These are phyloP conservation scores for Voacanga thouarsii DNA, from an alignment of 257 asterid species.

Conservation along the genomic window DNA sequence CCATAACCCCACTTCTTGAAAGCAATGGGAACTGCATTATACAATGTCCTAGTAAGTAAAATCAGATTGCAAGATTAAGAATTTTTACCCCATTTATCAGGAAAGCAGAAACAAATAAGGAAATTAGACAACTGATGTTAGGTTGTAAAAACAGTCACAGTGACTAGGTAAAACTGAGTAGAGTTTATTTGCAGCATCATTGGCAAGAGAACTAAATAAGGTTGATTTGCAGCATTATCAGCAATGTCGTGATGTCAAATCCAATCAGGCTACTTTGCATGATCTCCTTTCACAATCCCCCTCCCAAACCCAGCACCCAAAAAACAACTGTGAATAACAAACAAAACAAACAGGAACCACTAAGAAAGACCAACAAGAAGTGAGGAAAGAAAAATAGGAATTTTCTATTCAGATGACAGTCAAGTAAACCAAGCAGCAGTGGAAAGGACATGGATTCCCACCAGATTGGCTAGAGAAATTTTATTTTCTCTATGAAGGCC, in stretches of 20 bases:
- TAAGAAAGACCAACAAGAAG: not conserved
- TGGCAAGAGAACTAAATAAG: not conserved
- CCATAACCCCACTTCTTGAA: constrained; percentile 92
- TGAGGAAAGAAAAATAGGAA: not conserved
- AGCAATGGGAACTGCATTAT: constrained; percentile 85
- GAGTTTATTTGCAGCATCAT: not conserved
- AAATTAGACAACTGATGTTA: not conserved
- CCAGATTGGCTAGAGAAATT: not conserved
- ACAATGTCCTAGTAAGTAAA: not conserved
- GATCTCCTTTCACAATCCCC: not conserved
- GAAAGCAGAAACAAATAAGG: not conserved
- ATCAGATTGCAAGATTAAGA: not conserved
- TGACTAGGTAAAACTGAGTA: not conserved
- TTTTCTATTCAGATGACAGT: not conserved
- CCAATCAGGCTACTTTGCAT: not conserved
- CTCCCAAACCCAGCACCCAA: not conserved
- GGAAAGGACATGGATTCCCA: not conserved
- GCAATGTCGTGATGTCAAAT: not conserved
- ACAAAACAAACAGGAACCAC: not conserved
- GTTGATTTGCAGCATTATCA: not conserved
- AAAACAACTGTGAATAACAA: not conserved
- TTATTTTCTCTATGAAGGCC: not conserved
- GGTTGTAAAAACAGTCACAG: not conserved
- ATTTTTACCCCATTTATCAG: not conserved
- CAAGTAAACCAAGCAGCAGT: not conserved